A percentile compares a stretch with the other conserved stretches of the same genome.
phyloP scores from a whole-genome alignment of 1,284 basidiomycete species.

The Crepidotus sp. region DNA sequence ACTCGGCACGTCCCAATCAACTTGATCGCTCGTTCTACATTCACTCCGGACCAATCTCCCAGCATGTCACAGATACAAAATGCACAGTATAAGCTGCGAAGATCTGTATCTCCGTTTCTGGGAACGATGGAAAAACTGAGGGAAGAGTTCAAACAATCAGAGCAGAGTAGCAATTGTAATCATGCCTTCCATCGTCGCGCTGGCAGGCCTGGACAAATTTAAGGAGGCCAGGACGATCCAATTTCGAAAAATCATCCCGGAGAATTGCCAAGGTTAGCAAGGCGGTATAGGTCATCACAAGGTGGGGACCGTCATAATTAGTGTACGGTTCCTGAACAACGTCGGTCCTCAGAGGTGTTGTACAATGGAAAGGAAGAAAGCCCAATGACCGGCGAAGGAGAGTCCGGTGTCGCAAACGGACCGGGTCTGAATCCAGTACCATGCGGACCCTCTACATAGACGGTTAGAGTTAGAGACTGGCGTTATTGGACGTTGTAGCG shows the following conservation, averaged over 20 bases:
- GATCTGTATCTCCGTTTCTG: slow-evolving; percentile 57
- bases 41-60: slow-evolving; percentile 68
- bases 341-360: slow-evolving; percentile 18
- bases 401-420: slow-evolving; percentile 45
- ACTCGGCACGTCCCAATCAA: slow-evolving; percentile 71
- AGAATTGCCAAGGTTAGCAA: slow-evolving; percentile 74
- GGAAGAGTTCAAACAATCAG: background rate
- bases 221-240: slow-evolving; percentile 59
- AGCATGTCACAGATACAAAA: slow-evolving; percentile 76
- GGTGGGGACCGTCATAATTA: slow-evolving; percentile 61
- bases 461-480: background rate
- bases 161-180: background rate
- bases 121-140: slow-evolving; percentile 72
- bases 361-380: slow-evolving; percentile 4
- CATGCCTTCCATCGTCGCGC: slow-evolving; percentile 72
- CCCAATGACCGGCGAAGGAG: slow-evolving; percentile 9
- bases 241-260: slow-evolving; percentile 63
- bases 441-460: slow-evolving; percentile 36
- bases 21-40: slow-evolving; percentile 47
- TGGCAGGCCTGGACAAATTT: slow-evolving; percentile 66
- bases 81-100: slow-evolving; percentile 84
- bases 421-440: slow-evolving; percentile 74
- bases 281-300: slow-evolving; percentile 92
- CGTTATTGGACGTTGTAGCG: slow-evolving; percentile 17
- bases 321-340: slow-evolving; percentile 31